Conservation (phyloP, 805 yeast species). For the Zygosaccharomyces rouxii region DNA sequence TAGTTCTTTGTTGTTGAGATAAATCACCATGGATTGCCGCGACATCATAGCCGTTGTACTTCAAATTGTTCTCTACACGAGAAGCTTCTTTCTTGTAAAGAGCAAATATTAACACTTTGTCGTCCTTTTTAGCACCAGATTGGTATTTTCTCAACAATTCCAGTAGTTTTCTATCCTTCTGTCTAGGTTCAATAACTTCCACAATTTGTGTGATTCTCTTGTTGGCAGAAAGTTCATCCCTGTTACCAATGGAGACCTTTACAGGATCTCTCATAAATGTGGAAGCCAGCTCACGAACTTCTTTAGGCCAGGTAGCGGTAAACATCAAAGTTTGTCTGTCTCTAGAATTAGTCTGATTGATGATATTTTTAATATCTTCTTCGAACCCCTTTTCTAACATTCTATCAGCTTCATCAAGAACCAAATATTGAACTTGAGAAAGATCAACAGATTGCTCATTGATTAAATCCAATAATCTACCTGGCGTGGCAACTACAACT, state of each 20-base stretch:
- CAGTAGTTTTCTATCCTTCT: slow-evolving; percentile 72
- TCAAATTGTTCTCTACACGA: slow-evolving; percentile 74
- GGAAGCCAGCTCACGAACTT: slow-evolving; percentile 87
- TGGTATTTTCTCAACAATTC: slow-evolving; percentile 72
- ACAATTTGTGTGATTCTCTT: slow-evolving; percentile 90
- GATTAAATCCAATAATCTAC: slow-evolving; percentile 84
- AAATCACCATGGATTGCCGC: slow-evolving; percentile 97
- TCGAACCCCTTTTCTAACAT: slow-evolving; percentile 98
- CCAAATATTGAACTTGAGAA: slow-evolving; percentile 65
- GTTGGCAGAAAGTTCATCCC: slow-evolving; percentile 92
- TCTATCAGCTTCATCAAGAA: slow-evolving; percentile 96
- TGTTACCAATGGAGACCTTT: slow-evolving; percentile 86
- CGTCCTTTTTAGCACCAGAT: slow-evolving; percentile 58
- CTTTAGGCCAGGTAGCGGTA: slow-evolving; percentile 99
- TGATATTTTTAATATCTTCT: slow-evolving; percentile 85
- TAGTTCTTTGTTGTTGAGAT: slow-evolving; percentile 86
- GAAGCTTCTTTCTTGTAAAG: slow-evolving; percentile 95
- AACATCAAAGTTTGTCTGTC: slow-evolving; percentile 92
- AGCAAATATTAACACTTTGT: slow-evolving; percentile 87
- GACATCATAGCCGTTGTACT: slow-evolving; percentile 69
- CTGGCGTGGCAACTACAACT: slow-evolving; percentile 96
- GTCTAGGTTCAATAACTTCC: slow-evolving; percentile 80
- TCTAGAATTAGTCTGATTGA: slow-evolving; percentile 50
- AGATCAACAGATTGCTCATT: slow-evolving; percentile 81
- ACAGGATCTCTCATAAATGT: slow-evolving; percentile 83